A percentile compares a stretch with the other conserved stretches of the same genome.
Evolutionary conservation across 257 asterid genomes (phyloP).

Genomic region (Ajuga chamaepitys): DNA sequence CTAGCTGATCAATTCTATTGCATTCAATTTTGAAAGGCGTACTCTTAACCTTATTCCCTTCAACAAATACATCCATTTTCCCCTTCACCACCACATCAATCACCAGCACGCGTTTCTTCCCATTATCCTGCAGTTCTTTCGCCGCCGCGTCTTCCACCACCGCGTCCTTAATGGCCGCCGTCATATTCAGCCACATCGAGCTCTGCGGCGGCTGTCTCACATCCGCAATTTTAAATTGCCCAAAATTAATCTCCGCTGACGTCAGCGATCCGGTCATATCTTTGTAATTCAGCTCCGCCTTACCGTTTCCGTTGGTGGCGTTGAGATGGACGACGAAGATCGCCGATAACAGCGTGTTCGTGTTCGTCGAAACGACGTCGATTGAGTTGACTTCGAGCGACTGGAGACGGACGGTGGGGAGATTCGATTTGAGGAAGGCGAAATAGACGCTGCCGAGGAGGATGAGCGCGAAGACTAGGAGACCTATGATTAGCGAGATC

Average conservation of each 20-base stretch:
- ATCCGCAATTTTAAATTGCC: conserved; percentile 1
- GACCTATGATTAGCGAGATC: conserved; percentile 5
- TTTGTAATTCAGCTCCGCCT: conserved; percentile 21
- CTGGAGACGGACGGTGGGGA: conserved; percentile 32
- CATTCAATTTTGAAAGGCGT: conserved; percentile 27
- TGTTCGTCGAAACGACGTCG: neutral
- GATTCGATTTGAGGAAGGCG: conserved; percentile 31
- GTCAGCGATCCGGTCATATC: conserved; percentile 14
- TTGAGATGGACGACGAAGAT: conserved; percentile 21
- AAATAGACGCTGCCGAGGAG: conserved; percentile 21
- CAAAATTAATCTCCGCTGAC: conserved; percentile 20
- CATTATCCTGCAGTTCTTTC: conserved; percentile 15
- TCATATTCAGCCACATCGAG: conserved; percentile 10
- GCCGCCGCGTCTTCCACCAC: conserved; percentile 26
- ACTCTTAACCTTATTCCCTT: conserved; percentile 19
- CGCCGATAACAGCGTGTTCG: conserved; percentile 11
- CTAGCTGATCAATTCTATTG: conserved; percentile 25
- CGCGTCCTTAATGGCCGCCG: neutral
- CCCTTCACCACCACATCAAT: conserved; percentile 25
- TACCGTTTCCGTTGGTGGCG: conserved; percentile 18
- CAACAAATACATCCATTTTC: conserved; percentile 15
- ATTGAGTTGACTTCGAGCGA: conserved; percentile 20
- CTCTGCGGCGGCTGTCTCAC: conserved; percentile 19
- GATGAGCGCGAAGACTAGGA: conserved; percentile 19
- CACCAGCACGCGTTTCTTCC: conserved; percentile 15